Evolutionary conservation across 164 flowering plant genomes (phyloP), one percentile per base, ranked within the genome.

Genomic region (Cinnamomum chago): DNA sequence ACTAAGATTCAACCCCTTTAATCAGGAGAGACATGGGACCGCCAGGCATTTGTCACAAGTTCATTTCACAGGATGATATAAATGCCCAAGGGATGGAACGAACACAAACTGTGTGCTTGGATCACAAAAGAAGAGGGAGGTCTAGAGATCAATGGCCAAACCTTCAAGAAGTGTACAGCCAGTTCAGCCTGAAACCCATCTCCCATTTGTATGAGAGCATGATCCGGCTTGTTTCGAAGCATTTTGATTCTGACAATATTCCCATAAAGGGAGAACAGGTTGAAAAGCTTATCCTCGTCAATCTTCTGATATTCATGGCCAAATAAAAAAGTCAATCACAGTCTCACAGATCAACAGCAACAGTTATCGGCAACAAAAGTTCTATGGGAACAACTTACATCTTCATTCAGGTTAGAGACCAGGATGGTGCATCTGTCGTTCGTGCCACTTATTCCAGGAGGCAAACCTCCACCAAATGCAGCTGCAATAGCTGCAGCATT

Each of bases 141-240:
- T 17, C 30, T 18, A 15, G 40, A 25, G 25, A 23, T 23, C 7
- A 10, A 33, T 23, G 65, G 73, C 27, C 82, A 67, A 47, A 95
- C 99, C 99, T 94, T 96, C 77, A 96, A 76, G 81, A 94, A 96
- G 82, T 96, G 92, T 5, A 96, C 98, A 22, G 98, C 98, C 87
- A 96, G 76, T 76, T 96, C 99, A 67, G 99, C 97, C 84, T 96
- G 99, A 72, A 96, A 94, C 15, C 98, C 99, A 86, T 96, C 98
- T 47, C 92, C 92, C 97, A 96, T 89, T 85, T 96, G 93, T 67
- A 96, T 87, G 40, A 96, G 89, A 14, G 98, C 99, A 86, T 96
- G 99, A 78, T 96, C 99, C 20, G 98, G 99, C 77, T 94, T 96
- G 76, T 88, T 94, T 4, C 89, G 97, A 50, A 96, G 97, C 79